phyloP scores from a whole-genome alignment of 1,139 yeast species.

The Petasospora fabianii region DNA sequence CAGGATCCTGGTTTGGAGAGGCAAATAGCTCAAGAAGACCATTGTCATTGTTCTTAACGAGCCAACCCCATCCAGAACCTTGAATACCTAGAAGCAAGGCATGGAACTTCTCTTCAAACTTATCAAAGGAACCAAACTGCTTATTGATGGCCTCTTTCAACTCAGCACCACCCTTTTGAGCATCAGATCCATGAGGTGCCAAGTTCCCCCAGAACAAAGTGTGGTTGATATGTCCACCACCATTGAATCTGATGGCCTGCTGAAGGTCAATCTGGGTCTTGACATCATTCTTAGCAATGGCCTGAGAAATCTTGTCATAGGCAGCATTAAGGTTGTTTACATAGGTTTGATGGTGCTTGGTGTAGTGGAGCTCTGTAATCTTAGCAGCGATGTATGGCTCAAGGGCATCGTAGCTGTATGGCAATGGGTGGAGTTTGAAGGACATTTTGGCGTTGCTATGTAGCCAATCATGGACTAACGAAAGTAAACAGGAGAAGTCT shows the following conservation, averaged over 20 bases:
- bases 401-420: conserved; percentile 48
- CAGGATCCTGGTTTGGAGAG: conserved; percentile 86
- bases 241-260: conserved; percentile 82
- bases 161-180: conserved; percentile 64
- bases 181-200: conserved; percentile 58
- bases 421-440: conserved; percentile 16
- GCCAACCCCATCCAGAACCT: conserved; percentile 98
- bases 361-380: conserved; percentile 83
- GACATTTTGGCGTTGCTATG: conserved; percentile 4
- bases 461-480: not conserved
- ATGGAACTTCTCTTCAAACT: conserved; percentile 61
- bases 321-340: conserved; percentile 84
- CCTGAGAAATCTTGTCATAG: conserved; percentile 60
- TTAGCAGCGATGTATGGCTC: conserved; percentile 86
- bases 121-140: conserved; percentile 75
- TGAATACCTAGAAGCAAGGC: conserved; percentile 82
- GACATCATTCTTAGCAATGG: conserved; percentile 57
- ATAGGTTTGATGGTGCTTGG: conserved; percentile 91
- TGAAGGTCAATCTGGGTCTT: conserved; percentile 55
- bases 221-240: conserved; percentile 90
- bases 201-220: conserved; percentile 84
- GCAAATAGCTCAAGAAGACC: conserved; percentile 75
- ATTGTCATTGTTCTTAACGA: conserved; percentile 76
- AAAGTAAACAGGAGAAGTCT: not conserved
- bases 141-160: conserved; percentile 58